These are phyloP conservation scores for Papiliotrema nemorosa DNA, from an alignment of 1,284 basidiomycete species.

Conservation along the genomic window DNA sequence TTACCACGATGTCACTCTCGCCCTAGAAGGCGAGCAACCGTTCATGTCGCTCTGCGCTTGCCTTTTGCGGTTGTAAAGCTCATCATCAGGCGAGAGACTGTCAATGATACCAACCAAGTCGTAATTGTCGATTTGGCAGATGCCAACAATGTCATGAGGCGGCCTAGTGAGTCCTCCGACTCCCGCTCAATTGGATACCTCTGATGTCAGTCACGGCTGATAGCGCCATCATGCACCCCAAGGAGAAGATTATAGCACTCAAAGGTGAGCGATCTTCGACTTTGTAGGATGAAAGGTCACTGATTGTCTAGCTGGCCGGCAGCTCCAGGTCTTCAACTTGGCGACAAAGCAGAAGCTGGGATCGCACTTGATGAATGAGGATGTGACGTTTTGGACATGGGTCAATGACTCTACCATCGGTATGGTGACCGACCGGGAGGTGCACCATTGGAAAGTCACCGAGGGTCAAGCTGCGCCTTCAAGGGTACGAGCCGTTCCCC, in stretches of 20 bases:
- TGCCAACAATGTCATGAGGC: constrained; percentile 90
- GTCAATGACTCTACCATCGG: constrained; percentile 86
- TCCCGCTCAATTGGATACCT: constrained; percentile 6
- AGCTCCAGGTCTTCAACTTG: constrained; percentile 98
- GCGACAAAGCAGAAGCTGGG: constrained; percentile 97
- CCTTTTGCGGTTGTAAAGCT: not conserved
- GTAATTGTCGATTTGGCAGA: constrained; percentile 95
- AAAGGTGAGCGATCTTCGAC: constrained; percentile 61
- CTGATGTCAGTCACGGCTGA: constrained; percentile 70
- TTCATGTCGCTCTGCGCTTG: not conserved
- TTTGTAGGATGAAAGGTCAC: not conserved
- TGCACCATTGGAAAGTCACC: constrained; percentile 84
- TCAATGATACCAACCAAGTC: constrained; percentile 81
- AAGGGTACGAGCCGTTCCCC: constrained; percentile 27
- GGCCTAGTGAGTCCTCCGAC: constrained; percentile 61
- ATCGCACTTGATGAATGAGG: constrained; percentile 89
- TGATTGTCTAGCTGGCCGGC: constrained; percentile 75
- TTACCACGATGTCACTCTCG: not conserved
- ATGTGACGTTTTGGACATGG: constrained; percentile 99
- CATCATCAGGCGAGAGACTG: constrained; percentile 36
- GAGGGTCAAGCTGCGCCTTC: constrained; percentile 39
- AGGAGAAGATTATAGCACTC: constrained; percentile 93
- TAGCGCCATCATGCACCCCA: constrained; percentile 97
- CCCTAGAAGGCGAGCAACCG: not conserved
- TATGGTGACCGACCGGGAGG: constrained; percentile 90